phyloP scores from a whole-genome alignment of 2,329 filamentous ascomycete species.

The Leptographium lundbergii region DNA sequence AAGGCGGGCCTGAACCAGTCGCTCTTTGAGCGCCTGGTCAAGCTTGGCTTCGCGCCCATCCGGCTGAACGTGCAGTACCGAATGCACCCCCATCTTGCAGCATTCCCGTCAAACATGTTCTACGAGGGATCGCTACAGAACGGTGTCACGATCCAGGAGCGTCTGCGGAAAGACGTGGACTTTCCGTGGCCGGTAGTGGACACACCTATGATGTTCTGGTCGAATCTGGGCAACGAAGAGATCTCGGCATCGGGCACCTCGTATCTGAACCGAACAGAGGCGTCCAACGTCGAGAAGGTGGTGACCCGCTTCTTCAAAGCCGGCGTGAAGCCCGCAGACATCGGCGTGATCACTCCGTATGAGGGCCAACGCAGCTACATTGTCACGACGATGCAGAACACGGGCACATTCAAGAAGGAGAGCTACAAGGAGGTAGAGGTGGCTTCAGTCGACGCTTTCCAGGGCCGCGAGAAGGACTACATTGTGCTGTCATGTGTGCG shows the following conservation, averaged over 20 bases:
- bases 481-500: constrained; percentile 96
- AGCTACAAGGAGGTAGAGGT: constrained; percentile 98
- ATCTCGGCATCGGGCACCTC: constrained; percentile 96
- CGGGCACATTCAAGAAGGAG: constrained; percentile 95
- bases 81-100: constrained; percentile 95
- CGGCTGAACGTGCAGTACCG: constrained; percentile 95
- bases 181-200: constrained; percentile 95
- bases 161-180: constrained; percentile 84
- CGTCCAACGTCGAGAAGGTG: constrained; percentile 95
- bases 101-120: constrained; percentile 99
- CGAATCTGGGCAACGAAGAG: constrained; percentile 92
- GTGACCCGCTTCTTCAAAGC: constrained; percentile 98
- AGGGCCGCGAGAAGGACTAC: constrained; percentile 97
- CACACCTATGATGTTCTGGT: constrained; percentile 99
- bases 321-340: constrained; percentile 82
- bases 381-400: constrained; percentile 98
- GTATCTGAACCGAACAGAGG: constrained; percentile 94
- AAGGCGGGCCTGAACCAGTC: constrained; percentile 97
- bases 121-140: constrained; percentile 97
- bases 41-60: constrained; percentile 80
- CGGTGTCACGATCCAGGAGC: constrained; percentile 79
- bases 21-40: constrained; percentile 92
- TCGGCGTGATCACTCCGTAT: constrained; percentile 97
- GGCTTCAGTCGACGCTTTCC: constrained; percentile 95
- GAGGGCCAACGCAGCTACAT: constrained; percentile 97